Percentiles rank a stretch among this genome's conserved stretches.
phyloP scores from a whole-genome alignment of 768 basidiomycete genomes.

The Xerocomus spinulosus region DNA sequence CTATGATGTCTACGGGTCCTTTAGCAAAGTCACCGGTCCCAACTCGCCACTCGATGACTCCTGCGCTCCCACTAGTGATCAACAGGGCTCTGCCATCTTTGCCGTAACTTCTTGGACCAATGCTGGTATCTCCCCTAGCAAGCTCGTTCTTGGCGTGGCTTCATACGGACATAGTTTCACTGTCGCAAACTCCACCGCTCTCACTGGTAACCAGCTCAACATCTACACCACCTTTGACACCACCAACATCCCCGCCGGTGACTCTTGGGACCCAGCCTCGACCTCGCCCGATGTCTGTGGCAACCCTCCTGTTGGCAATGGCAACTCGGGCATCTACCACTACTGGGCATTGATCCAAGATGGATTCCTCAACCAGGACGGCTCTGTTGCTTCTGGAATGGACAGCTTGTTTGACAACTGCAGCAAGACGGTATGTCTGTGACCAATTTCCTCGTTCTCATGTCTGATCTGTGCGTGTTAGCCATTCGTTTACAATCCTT shows the following conservation, averaged over 20 bases:
- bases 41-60: slow-evolving; percentile 81
- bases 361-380: slow-evolving; percentile 48
- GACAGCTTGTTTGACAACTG: slow-evolving; percentile 56
- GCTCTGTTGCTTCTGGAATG: slow-evolving; percentile 51
- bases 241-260: slow-evolving; percentile 43
- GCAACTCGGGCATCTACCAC: slow-evolving; percentile 49
- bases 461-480: slow-evolving; percentile 24
- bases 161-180: slow-evolving; percentile 77
- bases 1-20: slow-evolving; percentile 60
- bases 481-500: slow-evolving; percentile 65
- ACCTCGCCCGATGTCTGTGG: slow-evolving; percentile 58
- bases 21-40: slow-evolving; percentile 59
- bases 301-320: slow-evolving; percentile 38
- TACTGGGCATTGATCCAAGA: slow-evolving; percentile 59
- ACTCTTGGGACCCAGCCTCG: slow-evolving; percentile 48
- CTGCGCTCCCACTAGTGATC: slow-evolving; percentile 56
- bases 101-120: slow-evolving; percentile 69
- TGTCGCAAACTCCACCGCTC: slow-evolving; percentile 22
- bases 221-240: slow-evolving; percentile 51
- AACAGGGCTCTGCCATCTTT: slow-evolving; percentile 70
- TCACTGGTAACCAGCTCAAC: slow-evolving; percentile 29
- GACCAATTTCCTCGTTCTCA: not conserved
- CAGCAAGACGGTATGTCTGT: slow-evolving; percentile 61
- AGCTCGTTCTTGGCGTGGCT: slow-evolving; percentile 83
- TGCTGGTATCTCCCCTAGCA: slow-evolving; percentile 67